Evolutionary conservation across 2,329 filamentous ascomycete species (phyloP).

Genomic region (Verticillium isaacii): DNA sequence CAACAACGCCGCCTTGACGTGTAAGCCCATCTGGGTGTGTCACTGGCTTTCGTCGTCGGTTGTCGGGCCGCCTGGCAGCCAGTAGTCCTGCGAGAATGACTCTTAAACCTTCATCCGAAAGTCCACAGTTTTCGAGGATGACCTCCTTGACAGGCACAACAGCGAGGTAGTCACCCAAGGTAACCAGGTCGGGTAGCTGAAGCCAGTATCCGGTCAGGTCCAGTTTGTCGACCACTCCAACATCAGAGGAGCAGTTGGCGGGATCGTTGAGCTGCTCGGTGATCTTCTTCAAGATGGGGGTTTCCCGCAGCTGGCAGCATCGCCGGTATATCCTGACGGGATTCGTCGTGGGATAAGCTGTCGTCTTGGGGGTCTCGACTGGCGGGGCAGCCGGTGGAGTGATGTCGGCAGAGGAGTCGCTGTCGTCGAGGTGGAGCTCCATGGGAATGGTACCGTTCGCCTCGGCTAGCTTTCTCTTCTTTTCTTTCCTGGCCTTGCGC

Average conservation of each 20-base stretch:
- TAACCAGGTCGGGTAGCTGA: conserved; percentile 77
- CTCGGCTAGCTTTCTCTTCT: conserved; percentile 77
- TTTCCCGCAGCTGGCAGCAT: conserved; percentile 91
- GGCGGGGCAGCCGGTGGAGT: conserved; percentile 24
- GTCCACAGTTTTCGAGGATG: conserved; percentile 78
- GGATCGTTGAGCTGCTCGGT: conserved; percentile 78
- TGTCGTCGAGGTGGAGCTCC: conserved; percentile 70
- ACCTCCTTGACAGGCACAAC: conserved; percentile 87
- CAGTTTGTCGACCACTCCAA: conserved; percentile 75
- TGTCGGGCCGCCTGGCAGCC: conserved; percentile 66
- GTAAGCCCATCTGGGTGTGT: conserved; percentile 30
- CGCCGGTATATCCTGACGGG: conserved; percentile 88
- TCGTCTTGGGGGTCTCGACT: conserved; percentile 55
- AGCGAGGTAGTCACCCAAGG: conserved; percentile 88
- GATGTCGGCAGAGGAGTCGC: conserved; percentile 46
- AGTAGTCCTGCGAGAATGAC: conserved; percentile 83
- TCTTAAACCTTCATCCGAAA: conserved; percentile 82
- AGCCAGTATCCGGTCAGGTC: conserved; percentile 83
- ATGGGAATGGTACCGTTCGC: conserved; percentile 83
- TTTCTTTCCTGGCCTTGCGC: conserved; percentile 85
- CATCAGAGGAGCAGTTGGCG: conserved; percentile 58
- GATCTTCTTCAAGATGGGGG: conserved; percentile 85
- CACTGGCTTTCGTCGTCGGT: conserved; percentile 41
- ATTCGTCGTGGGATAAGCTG: conserved; percentile 68
- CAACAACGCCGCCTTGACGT: conserved; percentile 67